Evolutionary conservation across 1,284 basidiomycete genomes (phyloP), one percentile per base, ranked within the genome.

Genomic region (Meira nashicola): DNA sequence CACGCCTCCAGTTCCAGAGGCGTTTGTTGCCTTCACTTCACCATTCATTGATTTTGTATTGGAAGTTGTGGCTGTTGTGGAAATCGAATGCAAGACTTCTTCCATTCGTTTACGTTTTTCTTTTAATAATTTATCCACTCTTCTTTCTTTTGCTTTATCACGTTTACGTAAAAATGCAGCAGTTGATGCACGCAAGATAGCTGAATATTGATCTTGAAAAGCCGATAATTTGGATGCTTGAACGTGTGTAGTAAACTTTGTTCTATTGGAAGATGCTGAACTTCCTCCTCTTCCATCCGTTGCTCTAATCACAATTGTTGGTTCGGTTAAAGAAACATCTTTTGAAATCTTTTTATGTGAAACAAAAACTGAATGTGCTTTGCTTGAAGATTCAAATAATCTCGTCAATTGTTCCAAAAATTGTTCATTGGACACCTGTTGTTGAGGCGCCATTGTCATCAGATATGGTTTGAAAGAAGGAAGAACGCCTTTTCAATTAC

Each of bases 121-220:
- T 44, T 66, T 63, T 17, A 62, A 59, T 10, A 60, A 47, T 54
- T 77, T 73, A 41, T 76, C 70, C 46, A 65, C 66, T 53, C 70
- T 65, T 17, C 73, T 60, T 63, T 77, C 75, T 54, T 74, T 76
- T 48, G 74, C 74, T 61, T 75, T 74, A 62, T 76, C 72, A 39
- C 71, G 62, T 58, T 74, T 76, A 48, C 66, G 64, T 47, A 77
- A 67, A 19, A 54, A 66, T 14, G 44, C 54, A 1, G 68, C 61
- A 0, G 76, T 67, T 1, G 66, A 63, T 8, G 65, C 62, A 43
- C 74, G 66, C n/a, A 76, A 49, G 41, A 71, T 49, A 14, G 73
- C 55, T 8, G 39, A 33, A 46, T 73, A 54, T 48, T 33, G 11
- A 21, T 46, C 17, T 50, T 40, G 49, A 40, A 58, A 43, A 37